Evolutionary conservation across 495 filamentous ascomycete species (phyloP).

Genomic region (Penicillium simplicissimum): DNA sequence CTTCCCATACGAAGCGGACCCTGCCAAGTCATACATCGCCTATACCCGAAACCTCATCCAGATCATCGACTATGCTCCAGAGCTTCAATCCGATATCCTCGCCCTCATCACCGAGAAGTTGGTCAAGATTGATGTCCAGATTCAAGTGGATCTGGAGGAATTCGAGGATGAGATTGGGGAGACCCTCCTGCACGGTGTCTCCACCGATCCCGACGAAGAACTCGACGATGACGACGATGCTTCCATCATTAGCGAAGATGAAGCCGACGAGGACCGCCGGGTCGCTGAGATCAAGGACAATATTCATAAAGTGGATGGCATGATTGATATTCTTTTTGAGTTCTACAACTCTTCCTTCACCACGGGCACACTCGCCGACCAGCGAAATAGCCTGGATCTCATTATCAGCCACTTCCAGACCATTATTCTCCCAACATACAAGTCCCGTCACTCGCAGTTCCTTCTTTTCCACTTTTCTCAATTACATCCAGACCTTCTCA

Average conservation of each 20-base stretch:
- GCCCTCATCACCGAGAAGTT: slow-evolving; percentile 78
- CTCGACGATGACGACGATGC: slow-evolving; percentile 63
- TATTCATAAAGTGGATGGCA: slow-evolving; percentile 88
- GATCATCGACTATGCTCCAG: slow-evolving; percentile 71
- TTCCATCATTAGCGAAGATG: slow-evolving; percentile 44
- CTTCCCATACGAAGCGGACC: slow-evolving; percentile 75
- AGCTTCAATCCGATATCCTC: slow-evolving; percentile 80
- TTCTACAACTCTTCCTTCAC: slow-evolving; percentile 73
- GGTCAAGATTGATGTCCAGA: slow-evolving; percentile 91
- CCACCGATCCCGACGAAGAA: slow-evolving; percentile 46
- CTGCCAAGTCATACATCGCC: slow-evolving; percentile 66
- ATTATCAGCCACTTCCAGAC: slow-evolving; percentile 79
- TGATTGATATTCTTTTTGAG: slow-evolving; percentile 85
- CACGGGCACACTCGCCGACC: slow-evolving; percentile 45
- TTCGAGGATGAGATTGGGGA: slow-evolving; percentile 71
- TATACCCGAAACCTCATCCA: slow-evolving; percentile 79
- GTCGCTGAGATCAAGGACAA: slow-evolving; percentile 69
- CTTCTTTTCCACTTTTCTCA: slow-evolving; percentile 94
- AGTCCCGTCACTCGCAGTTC: slow-evolving; percentile 84
- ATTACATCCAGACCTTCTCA: slow-evolving; percentile 67
- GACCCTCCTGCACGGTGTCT: slow-evolving; percentile 39
- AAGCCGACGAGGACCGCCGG: slow-evolving; percentile 49
- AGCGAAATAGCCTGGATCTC: slow-evolving; percentile 61
- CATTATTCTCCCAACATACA: slow-evolving; percentile 85
- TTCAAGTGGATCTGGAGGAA: slow-evolving; percentile 89